Conservation (phyloP, 768 basidiomycete genomes). For the Asterophora lycoperdoides region DNA sequence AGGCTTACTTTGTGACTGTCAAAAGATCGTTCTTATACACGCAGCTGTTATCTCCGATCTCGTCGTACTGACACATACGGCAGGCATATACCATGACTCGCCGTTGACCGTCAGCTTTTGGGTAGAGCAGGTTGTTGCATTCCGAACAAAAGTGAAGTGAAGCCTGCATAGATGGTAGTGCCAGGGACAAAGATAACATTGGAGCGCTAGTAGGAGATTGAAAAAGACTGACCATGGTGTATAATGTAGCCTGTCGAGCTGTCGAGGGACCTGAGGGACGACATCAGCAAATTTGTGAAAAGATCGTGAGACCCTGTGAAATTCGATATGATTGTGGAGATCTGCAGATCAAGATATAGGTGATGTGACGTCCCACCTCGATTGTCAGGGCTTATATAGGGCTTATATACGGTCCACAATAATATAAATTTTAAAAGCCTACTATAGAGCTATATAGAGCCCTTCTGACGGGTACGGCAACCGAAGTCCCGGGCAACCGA, state of each 20-base stretch:
- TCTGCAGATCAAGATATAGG: background rate
- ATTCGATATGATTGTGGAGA: no score
- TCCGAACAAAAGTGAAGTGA: slow-evolving; percentile 90
- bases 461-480: no score
- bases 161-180: slow-evolving; percentile 50
- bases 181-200: background rate
- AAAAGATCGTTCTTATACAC: slow-evolving; percentile 93
- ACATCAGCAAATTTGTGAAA: no score
- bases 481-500: no score
- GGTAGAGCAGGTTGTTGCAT: slow-evolving; percentile 94
- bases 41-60: slow-evolving; percentile 81
- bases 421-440: no score
- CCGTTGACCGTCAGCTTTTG: slow-evolving; percentile 83
- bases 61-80: slow-evolving; percentile 84
- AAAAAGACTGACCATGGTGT: slow-evolving; percentile 4
- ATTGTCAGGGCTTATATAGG: no score
- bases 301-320: no score
- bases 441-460: no score
- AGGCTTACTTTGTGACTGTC: slow-evolving; percentile 80
- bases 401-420: no score
- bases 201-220: background rate
- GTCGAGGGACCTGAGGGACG: no score
- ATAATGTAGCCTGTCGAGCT: background rate
- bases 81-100: slow-evolving; percentile 88
- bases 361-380: no score